These are phyloP conservation scores for Chalciporus piperatus DNA, from an alignment of 768 basidiomycete species.

Conservation along the genomic window DNA sequence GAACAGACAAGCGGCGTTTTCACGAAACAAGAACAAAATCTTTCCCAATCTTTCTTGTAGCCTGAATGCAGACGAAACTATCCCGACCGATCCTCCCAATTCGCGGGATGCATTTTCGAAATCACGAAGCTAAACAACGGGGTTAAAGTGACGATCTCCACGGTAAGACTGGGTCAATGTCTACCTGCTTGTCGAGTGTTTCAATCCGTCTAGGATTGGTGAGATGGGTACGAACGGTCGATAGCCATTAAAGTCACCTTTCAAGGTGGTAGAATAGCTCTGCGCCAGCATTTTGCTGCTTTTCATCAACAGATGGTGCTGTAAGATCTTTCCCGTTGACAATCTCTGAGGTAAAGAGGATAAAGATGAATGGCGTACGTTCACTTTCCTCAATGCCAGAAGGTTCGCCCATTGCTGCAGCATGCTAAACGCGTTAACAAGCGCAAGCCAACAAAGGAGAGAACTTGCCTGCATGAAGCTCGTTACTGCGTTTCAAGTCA, in stretches of 20 bases:
- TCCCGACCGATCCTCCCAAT: conserved; percentile 53
- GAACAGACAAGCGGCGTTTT: conserved; percentile 52
- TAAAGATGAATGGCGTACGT: conserved; percentile 16
- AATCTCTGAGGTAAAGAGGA: neutral
- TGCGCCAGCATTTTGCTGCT: conserved; percentile 45
- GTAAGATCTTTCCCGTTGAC: neutral
- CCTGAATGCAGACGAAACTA: conserved; percentile 48
- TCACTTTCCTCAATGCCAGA: conserved; percentile 38
- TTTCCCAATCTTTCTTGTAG: conserved; percentile 49
- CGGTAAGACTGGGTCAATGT: neutral
- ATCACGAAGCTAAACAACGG: conserved; percentile 41
- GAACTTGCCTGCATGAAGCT: conserved; percentile 30
- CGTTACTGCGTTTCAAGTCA: conserved; percentile 40
- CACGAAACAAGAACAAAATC: conserved; percentile 48
- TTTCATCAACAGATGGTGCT: conserved; percentile 45
- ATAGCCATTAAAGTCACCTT: conserved; percentile 23
- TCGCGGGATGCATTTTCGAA: conserved; percentile 55
- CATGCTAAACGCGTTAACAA: neutral
- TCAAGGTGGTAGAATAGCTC: conserved; percentile 44
- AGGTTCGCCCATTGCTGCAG: conserved; percentile 29
- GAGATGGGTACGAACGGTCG: neutral
- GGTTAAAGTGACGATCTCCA: neutral
- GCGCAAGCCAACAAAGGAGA: neutral
- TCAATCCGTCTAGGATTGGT: conserved; percentile 37
- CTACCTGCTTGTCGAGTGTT: conserved; percentile 47